These are phyloP conservation scores for Pseudocercospora fijiensis DNA, from an alignment of 2,329 filamentous ascomycete genomes.

Conservation along the genomic window DNA sequence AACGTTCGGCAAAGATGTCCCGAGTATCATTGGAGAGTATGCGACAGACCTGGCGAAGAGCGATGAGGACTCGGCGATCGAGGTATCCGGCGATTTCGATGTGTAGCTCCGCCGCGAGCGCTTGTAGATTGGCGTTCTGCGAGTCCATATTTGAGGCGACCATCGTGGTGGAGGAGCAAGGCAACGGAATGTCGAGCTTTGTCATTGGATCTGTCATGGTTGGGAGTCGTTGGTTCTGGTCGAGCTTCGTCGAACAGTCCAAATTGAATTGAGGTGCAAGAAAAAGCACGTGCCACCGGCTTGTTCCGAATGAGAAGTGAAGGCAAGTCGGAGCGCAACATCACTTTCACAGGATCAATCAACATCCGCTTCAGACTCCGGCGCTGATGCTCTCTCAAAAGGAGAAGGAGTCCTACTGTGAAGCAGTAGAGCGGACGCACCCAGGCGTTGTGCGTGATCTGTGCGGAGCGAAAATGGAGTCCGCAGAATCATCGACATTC, in stretches of 20 bases:
- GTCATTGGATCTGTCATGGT: too few relatives aligned
- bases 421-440: neutral
- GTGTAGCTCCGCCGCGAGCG: neutral
- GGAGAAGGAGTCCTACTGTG: neutral
- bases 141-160: neutral
- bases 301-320: too few relatives aligned
- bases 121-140: neutral
- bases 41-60: neutral
- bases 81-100: neutral
- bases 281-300: too few relatives aligned
- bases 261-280: too few relatives aligned
- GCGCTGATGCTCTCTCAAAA: neutral
- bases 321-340: too few relatives aligned
- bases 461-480: neutral
- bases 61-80: neutral
- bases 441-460: neutral
- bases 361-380: neutral
- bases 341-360: neutral
- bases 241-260: too few relatives aligned
- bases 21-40: neutral
- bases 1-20: neutral
- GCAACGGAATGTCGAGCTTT: too few relatives aligned
- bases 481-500: neutral
- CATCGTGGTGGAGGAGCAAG: neutral
- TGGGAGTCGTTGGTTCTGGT: too few relatives aligned